Evolutionary conservation across 2,329 filamentous ascomycete genomes (phyloP).

Genomic region (Paecilomyces niveus): DNA sequence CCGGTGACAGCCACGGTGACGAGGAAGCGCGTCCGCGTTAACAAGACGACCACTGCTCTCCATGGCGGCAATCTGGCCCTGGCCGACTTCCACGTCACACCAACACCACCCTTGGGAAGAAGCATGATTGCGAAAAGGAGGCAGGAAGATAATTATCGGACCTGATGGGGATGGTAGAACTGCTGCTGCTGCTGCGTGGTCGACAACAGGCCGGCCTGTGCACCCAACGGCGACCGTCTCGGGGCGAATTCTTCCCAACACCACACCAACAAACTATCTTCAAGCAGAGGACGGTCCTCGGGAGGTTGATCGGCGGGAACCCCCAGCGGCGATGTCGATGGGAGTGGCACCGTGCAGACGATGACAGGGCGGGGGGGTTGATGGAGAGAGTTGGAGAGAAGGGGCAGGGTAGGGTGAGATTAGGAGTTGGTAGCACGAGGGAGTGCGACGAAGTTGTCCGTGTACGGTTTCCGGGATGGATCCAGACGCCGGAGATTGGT

Average conservation of each 20-base stretch:
- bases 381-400: background rate
- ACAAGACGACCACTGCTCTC: conserved; percentile 60
- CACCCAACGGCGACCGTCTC: background rate
- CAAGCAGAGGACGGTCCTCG: no score
- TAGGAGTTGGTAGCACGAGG: background rate
- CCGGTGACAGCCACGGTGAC: conserved; percentile 64
- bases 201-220: background rate
- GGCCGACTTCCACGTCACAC: conserved; percentile 87
- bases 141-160: background rate
- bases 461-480: no score
- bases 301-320: background rate
- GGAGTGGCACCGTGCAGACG: background rate
- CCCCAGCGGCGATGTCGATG: background rate
- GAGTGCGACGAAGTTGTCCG: background rate
- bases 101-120: conserved; percentile 80
- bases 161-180: background rate
- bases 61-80: conserved; percentile 70
- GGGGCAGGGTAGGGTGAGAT: background rate
- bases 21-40: conserved; percentile 73
- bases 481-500: background rate
- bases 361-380: background rate
- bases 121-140: conserved; percentile 56
- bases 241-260: background rate
- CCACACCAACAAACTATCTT: background rate
- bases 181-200: background rate